A percentile compares a stretch with the other conserved stretches of the same genome.
These are phyloP conservation scores for Corynespora cassiicola DNA, from an alignment of 2,329 filamentous ascomycete genomes.

Conservation along the genomic window DNA sequence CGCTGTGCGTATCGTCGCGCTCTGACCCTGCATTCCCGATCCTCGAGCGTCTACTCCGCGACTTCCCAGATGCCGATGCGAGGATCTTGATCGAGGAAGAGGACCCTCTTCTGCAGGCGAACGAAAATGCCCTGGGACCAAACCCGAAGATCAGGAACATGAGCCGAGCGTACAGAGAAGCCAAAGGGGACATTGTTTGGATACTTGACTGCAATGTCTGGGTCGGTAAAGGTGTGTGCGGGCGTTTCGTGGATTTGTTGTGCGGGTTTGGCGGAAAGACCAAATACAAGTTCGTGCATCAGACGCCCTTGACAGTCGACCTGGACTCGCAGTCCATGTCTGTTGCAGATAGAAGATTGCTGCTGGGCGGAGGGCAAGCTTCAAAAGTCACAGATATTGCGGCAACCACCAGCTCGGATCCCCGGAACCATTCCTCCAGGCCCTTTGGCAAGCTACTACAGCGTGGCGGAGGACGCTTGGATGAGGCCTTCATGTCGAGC, in stretches of 20 bases:
- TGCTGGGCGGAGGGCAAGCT: slow-evolving; percentile 31
- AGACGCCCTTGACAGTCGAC: slow-evolving; percentile 90
- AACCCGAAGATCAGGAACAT: slow-evolving; percentile 99
- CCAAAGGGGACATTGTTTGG: slow-evolving; percentile 86
- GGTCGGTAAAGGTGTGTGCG: slow-evolving; percentile 79
- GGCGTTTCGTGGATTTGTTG: slow-evolving; percentile 87
- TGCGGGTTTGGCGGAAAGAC: slow-evolving; percentile 68
- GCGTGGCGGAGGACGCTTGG: slow-evolving; percentile 78
- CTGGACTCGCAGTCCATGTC: slow-evolving; percentile 43
- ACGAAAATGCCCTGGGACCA: slow-evolving; percentile 71
- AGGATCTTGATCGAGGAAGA: slow-evolving; percentile 81
- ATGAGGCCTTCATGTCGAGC: slow-evolving; percentile 94
- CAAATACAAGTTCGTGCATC: slow-evolving; percentile 88
- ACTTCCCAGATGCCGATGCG: slow-evolving; percentile 76
- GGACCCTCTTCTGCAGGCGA: slow-evolving; percentile 71
- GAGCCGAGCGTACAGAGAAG: slow-evolving; percentile 89
- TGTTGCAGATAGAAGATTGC: slow-evolving; percentile 35
- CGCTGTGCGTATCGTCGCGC: slow-evolving; percentile 79
- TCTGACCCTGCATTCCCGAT: slow-evolving; percentile 79
- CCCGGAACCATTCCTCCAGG: slow-evolving; percentile 28
- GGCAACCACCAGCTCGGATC: slow-evolving; percentile 31
- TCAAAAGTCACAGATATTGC: slow-evolving; percentile 30
- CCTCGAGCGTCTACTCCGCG: slow-evolving; percentile 72
- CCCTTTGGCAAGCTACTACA: slow-evolving; percentile 33
- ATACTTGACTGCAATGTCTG: slow-evolving; percentile 97